phyloP scores from a whole-genome alignment of 2,329 filamentous ascomycete species.

The Periconia sp. region DNA sequence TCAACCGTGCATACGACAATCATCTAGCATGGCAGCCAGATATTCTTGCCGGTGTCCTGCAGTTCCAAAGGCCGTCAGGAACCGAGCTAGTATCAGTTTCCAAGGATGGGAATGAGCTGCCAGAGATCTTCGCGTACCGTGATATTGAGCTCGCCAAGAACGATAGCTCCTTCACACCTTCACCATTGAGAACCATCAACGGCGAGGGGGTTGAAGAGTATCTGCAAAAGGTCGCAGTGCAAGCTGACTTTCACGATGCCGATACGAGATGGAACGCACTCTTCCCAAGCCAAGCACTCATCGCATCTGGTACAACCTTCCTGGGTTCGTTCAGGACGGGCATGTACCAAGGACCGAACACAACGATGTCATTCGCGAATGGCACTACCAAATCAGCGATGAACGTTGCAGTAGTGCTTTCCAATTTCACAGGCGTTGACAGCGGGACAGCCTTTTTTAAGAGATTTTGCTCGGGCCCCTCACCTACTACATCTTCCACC shows the following conservation, averaged over 20 bases:
- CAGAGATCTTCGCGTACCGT: conserved; percentile 43
- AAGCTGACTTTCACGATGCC: conserved; percentile 45
- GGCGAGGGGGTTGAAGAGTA: conserved; percentile 40
- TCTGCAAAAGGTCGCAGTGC: conserved; percentile 37
- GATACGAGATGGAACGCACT: conserved; percentile 50
- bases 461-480: conserved; percentile 43
- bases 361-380: conserved; percentile 44
- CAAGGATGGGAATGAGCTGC: conserved; percentile 40
- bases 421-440: conserved; percentile 43
- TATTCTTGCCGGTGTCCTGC: conserved; percentile 44
- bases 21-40: conserved; percentile 47
- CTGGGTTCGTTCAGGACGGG: conserved; percentile 38
- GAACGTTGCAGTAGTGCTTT: conserved; percentile 39
- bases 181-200: conserved; percentile 46
- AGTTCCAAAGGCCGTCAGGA: conserved; percentile 40
- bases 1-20: conserved; percentile 49
- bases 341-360: conserved; percentile 40
- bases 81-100: conserved; percentile 45
- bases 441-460: conserved; percentile 50
- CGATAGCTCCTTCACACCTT: conserved; percentile 38
- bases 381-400: conserved; percentile 37
- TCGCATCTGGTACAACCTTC: conserved; percentile 33
- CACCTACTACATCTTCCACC: conserved; percentile 11
- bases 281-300: conserved; percentile 43
- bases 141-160: conserved; percentile 36